Base-by-base conservation (phyloP, 2,329 filamentous ascomycete species). In the Verticillium nonalfalfae region DNA sequence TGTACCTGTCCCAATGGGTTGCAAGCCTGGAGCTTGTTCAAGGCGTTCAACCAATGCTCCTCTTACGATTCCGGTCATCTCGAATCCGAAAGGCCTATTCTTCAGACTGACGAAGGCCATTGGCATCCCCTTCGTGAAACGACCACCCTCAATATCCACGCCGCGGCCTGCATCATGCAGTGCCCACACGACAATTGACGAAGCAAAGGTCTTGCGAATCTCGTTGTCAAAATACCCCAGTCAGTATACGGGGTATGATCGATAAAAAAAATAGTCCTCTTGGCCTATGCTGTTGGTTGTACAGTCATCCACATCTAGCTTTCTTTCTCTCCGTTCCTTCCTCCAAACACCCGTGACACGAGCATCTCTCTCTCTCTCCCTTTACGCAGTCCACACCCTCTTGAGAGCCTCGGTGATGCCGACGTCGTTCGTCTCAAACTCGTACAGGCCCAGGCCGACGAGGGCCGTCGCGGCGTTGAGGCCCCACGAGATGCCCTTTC, bases 351-450 rank as follows among this genome's bases (percentile, higher is more conserved):
- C 31, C 11, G 21, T 11, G 13, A n/a, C n/a, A n/a, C n/a, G n/a
- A n/a, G n/a, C 57, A 33, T 34, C 10, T 21, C 33, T 13, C 35
- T 45, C n/a, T 58, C n/a, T n/a, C 26, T 4, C 26, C 31, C n/a
- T 39, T 45, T 79, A 91, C 71, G 95, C 94, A 71, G 84, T 91
- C 95, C 95, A 99, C 65, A 98, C 81, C 73, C 90, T 86, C 84
- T 90, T 92, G 67, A 97, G 83, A 36, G 88, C 89, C 83, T 96
- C 94, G 9, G 93, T 97, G 63, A 99, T 76, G 67, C 95, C 95
- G 59, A 99, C 92, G 69, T 99, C 95, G 73, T 97, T 98, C 36
- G 95, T 99, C 87, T 99, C 95, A 71, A 98, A 98, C 78, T 98
- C 94, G 79, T 99, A 99, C 71, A 98, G 83, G 62, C 93, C 93